phyloP scores from a whole-genome alignment of 345 rosid genomes.

The Eucalyptus victrix region DNA sequence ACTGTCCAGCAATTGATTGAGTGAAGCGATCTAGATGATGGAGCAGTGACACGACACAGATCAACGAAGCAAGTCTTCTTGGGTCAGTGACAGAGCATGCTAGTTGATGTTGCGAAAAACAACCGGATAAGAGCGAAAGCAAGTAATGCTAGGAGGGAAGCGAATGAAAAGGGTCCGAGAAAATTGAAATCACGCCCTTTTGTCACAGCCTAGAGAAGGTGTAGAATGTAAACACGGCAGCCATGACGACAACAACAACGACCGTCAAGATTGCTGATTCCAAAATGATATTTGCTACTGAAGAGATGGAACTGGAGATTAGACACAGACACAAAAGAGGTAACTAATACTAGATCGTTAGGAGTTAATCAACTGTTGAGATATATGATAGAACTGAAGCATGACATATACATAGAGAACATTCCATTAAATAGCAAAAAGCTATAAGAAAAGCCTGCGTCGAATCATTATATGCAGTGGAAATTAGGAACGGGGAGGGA shows the following conservation, averaged over 20 bases:
- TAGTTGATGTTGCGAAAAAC: neutral
- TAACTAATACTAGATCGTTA: neutral
- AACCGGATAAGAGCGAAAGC: neutral
- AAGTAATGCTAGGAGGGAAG: neutral
- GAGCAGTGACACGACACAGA: neutral
- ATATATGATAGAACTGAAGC: neutral
- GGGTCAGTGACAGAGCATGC: neutral
- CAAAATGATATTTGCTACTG: slow-evolving; percentile 38
- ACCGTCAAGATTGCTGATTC: slow-evolving; percentile 49
- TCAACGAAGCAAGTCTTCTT: neutral
- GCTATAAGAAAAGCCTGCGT: no score
- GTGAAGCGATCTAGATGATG: neutral
- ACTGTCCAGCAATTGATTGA: neutral
- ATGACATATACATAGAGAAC: neutral
- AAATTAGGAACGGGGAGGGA: no score
- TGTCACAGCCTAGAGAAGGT: slow-evolving; percentile 53
- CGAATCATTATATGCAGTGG: no score
- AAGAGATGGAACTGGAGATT: neutral
- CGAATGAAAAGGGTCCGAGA: slow-evolving; percentile 54
- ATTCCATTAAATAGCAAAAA: no score
- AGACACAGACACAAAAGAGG: neutral
- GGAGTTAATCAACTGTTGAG: neutral
- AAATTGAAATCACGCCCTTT: slow-evolving; percentile 58
- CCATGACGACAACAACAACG: slow-evolving; percentile 11
- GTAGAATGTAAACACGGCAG: slow-evolving; percentile 24